Evolutionary conservation across 2,329 filamentous ascomycete species (phyloP), one percentile per base, ranked within the genome.

Genomic region (Penicillium thymicola): DNA sequence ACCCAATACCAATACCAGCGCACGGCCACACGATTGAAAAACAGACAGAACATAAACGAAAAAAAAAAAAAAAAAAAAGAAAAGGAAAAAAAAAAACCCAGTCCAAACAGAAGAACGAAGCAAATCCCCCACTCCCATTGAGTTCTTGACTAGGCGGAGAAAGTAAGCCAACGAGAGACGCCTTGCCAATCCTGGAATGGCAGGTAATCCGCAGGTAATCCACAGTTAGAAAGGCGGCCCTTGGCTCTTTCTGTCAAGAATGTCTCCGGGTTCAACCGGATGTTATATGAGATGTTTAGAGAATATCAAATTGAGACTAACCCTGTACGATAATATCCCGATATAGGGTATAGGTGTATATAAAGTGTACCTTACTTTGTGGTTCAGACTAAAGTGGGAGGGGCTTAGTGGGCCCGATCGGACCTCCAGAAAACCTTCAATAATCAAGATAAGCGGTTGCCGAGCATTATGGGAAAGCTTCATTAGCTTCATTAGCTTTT

Each of bases 181-280:
- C 28, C 49, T 43, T 51, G 37, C 32, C 42, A 46, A 49, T 58
- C 32, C 50, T 58, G 57, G 57, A 60, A 63, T 59, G 57, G 54
- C 34, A 44, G 37, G 28, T 43, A 52, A 56, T 51, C 42, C 57
- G 54, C 38, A 44, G 37, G 27, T 32, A 52, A 58, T 51, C 54
- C 60, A 63, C 47, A 54, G 57, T 51, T 53, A 25, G 37, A 50
- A 45, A 42, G 55, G 52, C 40, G 59, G 54, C 28, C 38, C 53
- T 56, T 58, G 58, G 56, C 34, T 53, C 6, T 36, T 37, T 32
- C 14, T 23, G n/a, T 32, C 8, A 58, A 51, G 51, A 61, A 61
- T 45, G 49, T 51, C 36, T 44, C 28, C 49, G 49, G 38, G 28
- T 28, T 28, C 21, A 30, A 51, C 49, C 49, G 40, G 40, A 51